Conservation (phyloP, 2,329 filamentous ascomycete species). For the Xylariaceae sp. region DNA sequence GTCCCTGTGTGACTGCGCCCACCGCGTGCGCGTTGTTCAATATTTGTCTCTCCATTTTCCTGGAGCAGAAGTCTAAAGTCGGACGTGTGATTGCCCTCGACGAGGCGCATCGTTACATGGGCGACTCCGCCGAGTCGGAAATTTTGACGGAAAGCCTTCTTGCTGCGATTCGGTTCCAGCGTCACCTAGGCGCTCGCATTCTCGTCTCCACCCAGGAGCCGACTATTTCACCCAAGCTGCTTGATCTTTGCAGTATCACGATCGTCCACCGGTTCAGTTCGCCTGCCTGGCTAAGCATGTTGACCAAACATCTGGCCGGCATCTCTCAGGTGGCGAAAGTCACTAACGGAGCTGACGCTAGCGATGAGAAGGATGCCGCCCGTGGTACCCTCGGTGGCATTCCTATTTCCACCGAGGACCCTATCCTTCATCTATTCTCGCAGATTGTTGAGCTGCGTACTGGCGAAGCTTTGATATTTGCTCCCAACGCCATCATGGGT, state of each 20-base stretch:
- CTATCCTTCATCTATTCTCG: constrained; percentile 34
- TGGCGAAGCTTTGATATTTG: constrained; percentile 45
- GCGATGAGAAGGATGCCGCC: background rate
- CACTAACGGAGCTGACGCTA: background rate
- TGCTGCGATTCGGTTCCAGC: constrained; percentile 61
- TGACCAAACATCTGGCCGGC: constrained; percentile 15
- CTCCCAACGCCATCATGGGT: constrained; percentile 38
- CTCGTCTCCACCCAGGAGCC: constrained; percentile 75
- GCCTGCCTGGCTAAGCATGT: constrained; percentile 14
- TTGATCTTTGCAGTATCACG: constrained; percentile 59
- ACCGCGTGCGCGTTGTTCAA: constrained; percentile 69
- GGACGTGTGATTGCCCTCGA: constrained; percentile 65
- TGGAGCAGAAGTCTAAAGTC: constrained; percentile 45
- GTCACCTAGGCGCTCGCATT: constrained; percentile 61
- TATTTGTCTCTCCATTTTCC: constrained; percentile 62
- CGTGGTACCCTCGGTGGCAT: constrained; percentile 2
- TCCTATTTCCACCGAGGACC: constrained; percentile 5
- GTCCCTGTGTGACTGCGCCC: constrained; percentile 61
- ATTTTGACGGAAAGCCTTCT: constrained; percentile 59
- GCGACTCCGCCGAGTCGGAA: constrained; percentile 47
- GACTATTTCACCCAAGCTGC: constrained; percentile 59
- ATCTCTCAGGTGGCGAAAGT: constrained; percentile 9
- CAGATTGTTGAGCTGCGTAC: constrained; percentile 40
- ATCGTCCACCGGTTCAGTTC: constrained; percentile 18
- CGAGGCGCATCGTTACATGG: constrained; percentile 75